Base-by-base conservation (phyloP, 768 basidiomycete species). In the Mycena rebaudengoi region DNA sequence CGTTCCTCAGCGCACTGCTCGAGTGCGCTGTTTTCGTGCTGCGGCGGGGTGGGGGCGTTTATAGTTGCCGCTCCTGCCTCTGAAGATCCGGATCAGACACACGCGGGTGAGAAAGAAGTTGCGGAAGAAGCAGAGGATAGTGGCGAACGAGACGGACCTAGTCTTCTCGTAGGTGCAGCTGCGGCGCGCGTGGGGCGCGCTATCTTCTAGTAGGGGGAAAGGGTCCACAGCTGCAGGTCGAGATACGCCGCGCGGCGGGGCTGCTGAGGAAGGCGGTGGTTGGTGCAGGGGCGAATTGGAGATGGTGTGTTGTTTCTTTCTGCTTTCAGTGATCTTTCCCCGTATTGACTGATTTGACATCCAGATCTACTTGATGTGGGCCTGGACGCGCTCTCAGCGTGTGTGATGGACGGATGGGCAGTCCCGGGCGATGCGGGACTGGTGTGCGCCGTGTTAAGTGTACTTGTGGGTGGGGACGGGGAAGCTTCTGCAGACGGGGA, bases 341-440 rank as follows among this genome's bases (percentile, higher is more conserved):
- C 54, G 16, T 25, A 44, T 48, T 41, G 13, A 25, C 26, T 25
- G 58, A 29, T 25, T 32, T 60, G 14, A 23, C 50, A 25, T 35
- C 50, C 39, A 83, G 85, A 74, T 30, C 69, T 91, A n/a, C 86
- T 86, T 61, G 71, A 79, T 11, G 73, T 74, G 1, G 84, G 82
- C 2, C 90, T 89, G 83, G 75, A 73, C 4, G 71, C 77, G 0
- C 68, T 91, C 5, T 65, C 74, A 0, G 57, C 61, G 5, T 70
- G 69, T 7, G 71, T 85, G 23, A 73, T 71, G 43, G 54, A 52
- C 3, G 68, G 74, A 3, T 65, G 65, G 8, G 56, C 64, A 20
- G 60, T 70, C 10, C 58, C 71, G 13, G 60, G 67, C 7, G 68
- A 71, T 25, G 64, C 81, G 0, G 60, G 62, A 11, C 70, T 89